Evolutionary conservation across 108 stramenopile genomes (phyloP), one percentile per base, ranked within the genome.

Genomic region (Nannochloropsis gaditana): DNA sequence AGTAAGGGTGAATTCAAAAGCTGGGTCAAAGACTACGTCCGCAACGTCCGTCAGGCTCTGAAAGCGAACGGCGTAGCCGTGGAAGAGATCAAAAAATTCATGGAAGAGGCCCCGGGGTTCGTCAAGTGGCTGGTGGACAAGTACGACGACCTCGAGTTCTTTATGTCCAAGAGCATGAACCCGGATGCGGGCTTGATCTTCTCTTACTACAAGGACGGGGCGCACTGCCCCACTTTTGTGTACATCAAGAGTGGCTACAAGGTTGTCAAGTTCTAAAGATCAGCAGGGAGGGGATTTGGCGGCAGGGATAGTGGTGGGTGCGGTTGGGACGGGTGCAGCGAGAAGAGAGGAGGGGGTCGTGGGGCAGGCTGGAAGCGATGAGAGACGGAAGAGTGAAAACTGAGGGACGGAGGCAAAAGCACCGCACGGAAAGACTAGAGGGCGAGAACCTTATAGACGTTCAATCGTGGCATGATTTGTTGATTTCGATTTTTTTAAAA

Each of bases 111-210:
- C 9, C 45, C 83, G 15, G 87, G 80, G 15, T 86, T 89, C 15
- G 87, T 86, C 19, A 89, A 89, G 88, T 87, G 84, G 84, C 83
- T 47, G 3, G 73, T 41, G 2, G 43, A 44, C 43, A 92, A 92
- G 84, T 91, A 84, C 85, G 81, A 90, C 9, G 92, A 92, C 87
- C 84, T 92, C 84, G 88, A 91, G 86, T 92, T 91, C 43, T 92
- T 83, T 83, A 90, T 90, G 82, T 45, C 84, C 17, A 50, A 86
- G 45, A 84, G 90, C 15, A 90, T 92, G 89, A 90, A 91, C 82
- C 90, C 92, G 42, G 91, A 92, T 21, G 92, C 91, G 43, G 86
- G 87, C 43, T 91, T 92, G 92, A 90, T 90, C n/a, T 92, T 92
- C 80, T 88, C 89, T n/a, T 92, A 91, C 79, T 92, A 92, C 91